Conservation (phyloP, 495 filamentous ascomycete genomes). For the Aspergillus nidulans region DNA sequence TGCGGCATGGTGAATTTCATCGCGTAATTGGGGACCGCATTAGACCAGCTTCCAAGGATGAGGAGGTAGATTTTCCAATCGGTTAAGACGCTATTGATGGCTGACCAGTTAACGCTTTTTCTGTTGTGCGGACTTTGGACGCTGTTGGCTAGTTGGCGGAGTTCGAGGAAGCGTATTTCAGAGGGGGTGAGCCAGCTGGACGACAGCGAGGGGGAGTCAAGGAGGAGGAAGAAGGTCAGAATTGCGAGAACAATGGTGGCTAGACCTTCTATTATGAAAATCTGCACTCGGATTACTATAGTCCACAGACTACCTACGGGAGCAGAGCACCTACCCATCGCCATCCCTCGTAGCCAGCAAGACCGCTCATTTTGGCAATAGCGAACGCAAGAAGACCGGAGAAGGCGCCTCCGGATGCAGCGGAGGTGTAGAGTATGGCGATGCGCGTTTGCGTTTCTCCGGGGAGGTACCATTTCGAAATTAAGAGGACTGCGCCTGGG, state of each 20-base stretch:
- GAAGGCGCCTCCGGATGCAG: conserved; percentile 59
- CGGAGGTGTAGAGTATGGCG: conserved; percentile 64
- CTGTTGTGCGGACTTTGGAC: no score
- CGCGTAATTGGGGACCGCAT: background rate
- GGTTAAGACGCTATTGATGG: no score
- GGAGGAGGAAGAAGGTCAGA: conserved; percentile 15
- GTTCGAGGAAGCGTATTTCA: conserved; percentile 19
- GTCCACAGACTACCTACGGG: no score
- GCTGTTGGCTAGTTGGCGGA: conserved; percentile 1
- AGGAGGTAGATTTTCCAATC: no score
- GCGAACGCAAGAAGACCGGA: conserved; percentile 60
- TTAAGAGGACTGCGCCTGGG: conserved; percentile 63
- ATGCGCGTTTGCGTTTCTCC: conserved; percentile 60
- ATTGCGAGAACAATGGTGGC: conserved; percentile 38
- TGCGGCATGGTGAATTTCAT: conserved; percentile 51
- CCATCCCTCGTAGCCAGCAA: conserved; percentile 58
- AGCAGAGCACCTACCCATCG: conserved; percentile 42
- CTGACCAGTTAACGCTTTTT: no score
- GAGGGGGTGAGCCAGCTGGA: conserved; percentile 18
- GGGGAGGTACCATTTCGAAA: conserved; percentile 65
- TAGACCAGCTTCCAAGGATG: no score
- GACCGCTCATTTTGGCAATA: conserved; percentile 60
- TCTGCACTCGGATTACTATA: no score
- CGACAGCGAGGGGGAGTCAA: conserved; percentile 18
- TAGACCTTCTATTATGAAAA: conserved; percentile 59